Evolutionary conservation across 2,329 filamentous ascomycete species (phyloP).

Genomic region (Triangularia setosa): DNA sequence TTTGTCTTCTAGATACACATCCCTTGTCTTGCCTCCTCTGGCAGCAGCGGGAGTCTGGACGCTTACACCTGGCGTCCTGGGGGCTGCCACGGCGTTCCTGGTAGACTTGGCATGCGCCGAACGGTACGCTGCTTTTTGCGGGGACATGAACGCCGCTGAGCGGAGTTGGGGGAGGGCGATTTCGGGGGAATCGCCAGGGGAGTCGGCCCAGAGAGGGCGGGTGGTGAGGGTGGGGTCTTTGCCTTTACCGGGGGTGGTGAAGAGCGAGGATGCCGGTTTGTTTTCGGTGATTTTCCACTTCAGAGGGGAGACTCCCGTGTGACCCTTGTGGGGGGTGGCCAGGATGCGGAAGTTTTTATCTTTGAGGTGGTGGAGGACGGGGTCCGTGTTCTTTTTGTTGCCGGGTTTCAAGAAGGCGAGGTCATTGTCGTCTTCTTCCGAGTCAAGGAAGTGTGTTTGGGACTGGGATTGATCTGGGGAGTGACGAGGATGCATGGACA

Average conservation of each 20-base stretch:
- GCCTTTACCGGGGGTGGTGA: constrained; percentile 16
- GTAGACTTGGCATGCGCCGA: constrained; percentile 37
- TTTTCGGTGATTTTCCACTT: constrained; percentile 36
- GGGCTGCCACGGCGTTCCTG: too few relatives aligned
- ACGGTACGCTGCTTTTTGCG: constrained; percentile 43
- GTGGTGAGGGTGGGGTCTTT: constrained; percentile 26
- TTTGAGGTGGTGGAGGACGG: constrained; percentile 82
- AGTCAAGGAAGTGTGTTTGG: constrained; percentile 22
- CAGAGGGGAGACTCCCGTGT: constrained; percentile 43
- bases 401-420: constrained; percentile 17
- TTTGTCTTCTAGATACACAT: constrained; percentile 41
- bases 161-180: constrained; percentile 78
- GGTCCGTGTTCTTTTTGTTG: constrained; percentile 55
- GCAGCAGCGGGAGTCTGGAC: constrained; percentile 72
- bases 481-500: constrained; percentile 59
- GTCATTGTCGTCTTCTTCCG: constrained; percentile 26
- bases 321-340: constrained; percentile 73
- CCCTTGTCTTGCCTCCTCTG: constrained; percentile 45
- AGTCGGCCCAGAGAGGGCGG: constrained; percentile 45
- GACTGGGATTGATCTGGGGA: constrained; percentile 47
- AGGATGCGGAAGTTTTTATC: constrained; percentile 95
- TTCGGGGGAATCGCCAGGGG: constrained; percentile 70
- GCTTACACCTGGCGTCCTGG: constrained; percentile 77
- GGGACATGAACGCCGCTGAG: constrained; percentile 80
- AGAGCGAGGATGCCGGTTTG: constrained; percentile 13